Evolutionary conservation across 2,329 filamentous ascomycete species (phyloP), one percentile per base, ranked within the genome.

Genomic region (Paracoccidioides brasiliensis): DNA sequence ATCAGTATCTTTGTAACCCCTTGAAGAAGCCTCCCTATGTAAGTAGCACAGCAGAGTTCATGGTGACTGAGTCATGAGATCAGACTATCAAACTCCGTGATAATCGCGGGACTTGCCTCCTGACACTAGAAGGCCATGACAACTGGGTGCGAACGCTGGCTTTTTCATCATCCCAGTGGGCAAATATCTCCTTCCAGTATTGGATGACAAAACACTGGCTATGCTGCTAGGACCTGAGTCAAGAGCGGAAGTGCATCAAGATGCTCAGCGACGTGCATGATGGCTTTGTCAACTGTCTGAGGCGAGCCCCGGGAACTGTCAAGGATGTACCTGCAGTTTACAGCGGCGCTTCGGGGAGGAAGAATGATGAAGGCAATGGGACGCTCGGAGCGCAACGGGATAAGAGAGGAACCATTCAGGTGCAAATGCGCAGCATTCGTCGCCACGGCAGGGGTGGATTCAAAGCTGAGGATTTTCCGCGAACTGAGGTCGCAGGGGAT

Each of bases 61-160:
- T 91, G 67, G 88, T 88, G 0, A 91, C 87, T 0, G 88, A 87
- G 7, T 85, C 84, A 4, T 77, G 88, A 68, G 88, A 93, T 70
- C 93, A 91, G 74, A 84, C 82, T 0, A 90, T 94, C 66, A 82
- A 82, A 63, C 71, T 94, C 10, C 91, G 87, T 86, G 85, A 90
- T 66, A 78, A 81, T 3, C 78, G 40, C 40, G 40, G 40, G 40
- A 42, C 40, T 14, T 80, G 86, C 60, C 81, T 94, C 66, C 88
- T 86, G 67, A 88, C 84, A 0, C 75, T 94, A 3, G 72, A 80
- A 1, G 88, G 88, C 1, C 88, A 94, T 66, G 88, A 94, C 67
- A 94, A 93, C 67, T 94, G 88, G 88, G 81, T 94, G 8, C 81
- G 86, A 46, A 84, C 79, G 0, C 70, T 93, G 4, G 81, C 22